Conservation (phyloP, 2,329 filamentous ascomycete genomes). For the Botryotinia calthae region DNA sequence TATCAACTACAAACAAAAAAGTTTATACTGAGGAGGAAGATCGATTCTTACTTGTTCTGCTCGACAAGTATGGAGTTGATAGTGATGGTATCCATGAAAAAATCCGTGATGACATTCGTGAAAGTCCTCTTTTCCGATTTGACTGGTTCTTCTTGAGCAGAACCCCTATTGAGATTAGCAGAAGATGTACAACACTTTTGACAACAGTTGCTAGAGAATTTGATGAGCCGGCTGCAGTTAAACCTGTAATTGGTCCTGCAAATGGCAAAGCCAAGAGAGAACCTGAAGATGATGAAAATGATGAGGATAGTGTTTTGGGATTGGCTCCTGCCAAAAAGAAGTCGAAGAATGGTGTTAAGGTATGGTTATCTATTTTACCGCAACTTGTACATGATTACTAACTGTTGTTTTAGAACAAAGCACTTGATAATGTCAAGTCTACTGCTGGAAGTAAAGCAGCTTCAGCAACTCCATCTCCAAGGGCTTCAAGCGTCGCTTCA, state of each 20-base stretch:
- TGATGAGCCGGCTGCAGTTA: conserved; percentile 59
- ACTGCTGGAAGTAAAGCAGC: conserved; percentile 66
- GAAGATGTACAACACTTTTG: conserved; percentile 88
- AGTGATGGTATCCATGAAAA: conserved; percentile 86
- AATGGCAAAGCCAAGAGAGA: conserved; percentile 75
- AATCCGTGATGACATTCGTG: conserved; percentile 95
- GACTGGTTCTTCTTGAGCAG: conserved; percentile 99
- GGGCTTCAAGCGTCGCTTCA: conserved; percentile 85
- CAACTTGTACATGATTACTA: conserved; percentile 19
- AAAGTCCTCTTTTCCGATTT: conserved; percentile 92
- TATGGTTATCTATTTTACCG: conserved; percentile 27
- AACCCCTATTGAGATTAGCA: conserved; percentile 87
- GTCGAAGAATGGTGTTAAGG: conserved; percentile 81
- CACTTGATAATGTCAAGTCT: conserved; percentile 82
- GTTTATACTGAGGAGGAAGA: conserved; percentile 99
- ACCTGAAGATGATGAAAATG: conserved; percentile 76
- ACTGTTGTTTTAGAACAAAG: conserved; percentile 70
- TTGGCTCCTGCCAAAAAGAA: conserved; percentile 92
- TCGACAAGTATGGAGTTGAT: conserved; percentile 90
- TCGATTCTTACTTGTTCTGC: conserved; percentile 86
- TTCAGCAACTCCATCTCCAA: conserved; percentile 69
- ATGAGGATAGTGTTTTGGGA: conserved; percentile 76
- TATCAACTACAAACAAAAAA: conserved; percentile 99
- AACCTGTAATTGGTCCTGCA: conserved; percentile 49
- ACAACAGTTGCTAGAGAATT: conserved; percentile 95